phyloP scores from a whole-genome alignment of 371 early-diverging fungal genomes.

The Apophysomyces trapeziformis region DNA sequence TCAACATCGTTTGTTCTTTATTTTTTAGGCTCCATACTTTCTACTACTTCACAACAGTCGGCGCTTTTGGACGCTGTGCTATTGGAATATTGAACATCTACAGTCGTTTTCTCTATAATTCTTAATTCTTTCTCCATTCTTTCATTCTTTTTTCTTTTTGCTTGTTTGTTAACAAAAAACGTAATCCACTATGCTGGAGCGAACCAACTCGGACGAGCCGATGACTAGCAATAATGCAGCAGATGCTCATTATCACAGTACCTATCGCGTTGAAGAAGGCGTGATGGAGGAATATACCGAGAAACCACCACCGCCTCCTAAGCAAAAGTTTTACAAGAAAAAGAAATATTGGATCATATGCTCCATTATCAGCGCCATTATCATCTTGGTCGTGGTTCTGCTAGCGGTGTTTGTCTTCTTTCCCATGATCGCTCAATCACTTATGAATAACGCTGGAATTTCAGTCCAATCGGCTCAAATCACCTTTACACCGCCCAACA shows the following conservation, averaged over 20 bases:
- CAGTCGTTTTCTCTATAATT: conserved; percentile 12
- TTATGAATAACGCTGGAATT: conserved; percentile 58
- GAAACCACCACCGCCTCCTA: conserved; percentile 45
- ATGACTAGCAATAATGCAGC: background rate
- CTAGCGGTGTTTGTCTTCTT: conserved; percentile 60
- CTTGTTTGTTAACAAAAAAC: background rate
- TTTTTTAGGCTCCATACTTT: conserved; percentile 2
- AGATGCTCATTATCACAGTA: conserved; percentile 10
- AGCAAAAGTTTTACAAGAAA: conserved; percentile 53
- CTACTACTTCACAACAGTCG: background rate
- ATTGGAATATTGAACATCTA: conserved; percentile 3
- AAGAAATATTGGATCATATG: conserved; percentile 66
- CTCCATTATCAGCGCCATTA: conserved; percentile 48
- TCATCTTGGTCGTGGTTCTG: conserved; percentile 54
- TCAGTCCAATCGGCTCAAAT: conserved; percentile 55
- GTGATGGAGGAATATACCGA: conserved; percentile 52
- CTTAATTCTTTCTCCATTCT: background rate
- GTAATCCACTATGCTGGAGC: background rate
- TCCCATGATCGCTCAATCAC: conserved; percentile 63
- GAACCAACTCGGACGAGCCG: background rate
- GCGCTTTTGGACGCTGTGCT: conserved; percentile 7
- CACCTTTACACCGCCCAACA: conserved; percentile 42
- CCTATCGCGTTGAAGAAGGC: conserved; percentile 18
- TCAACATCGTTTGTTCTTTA: conserved; percentile 13
- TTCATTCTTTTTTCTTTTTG: conserved; percentile 3